Base-by-base conservation (phyloP, 1,139 yeast species). In the Oligophagozyma castellii region DNA sequence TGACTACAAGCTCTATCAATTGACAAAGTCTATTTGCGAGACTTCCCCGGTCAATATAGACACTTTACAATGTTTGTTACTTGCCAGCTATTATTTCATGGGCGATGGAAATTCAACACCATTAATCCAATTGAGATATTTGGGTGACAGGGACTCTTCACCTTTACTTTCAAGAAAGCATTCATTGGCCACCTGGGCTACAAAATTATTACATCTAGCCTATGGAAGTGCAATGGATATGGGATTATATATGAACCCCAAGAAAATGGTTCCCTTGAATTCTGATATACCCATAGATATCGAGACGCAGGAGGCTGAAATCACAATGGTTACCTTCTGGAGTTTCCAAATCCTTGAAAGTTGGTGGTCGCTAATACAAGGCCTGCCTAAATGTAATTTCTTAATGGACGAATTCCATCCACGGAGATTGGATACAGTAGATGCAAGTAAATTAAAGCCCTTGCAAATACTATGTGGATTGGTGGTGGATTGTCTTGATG, bases 301-400 rank as follows among this genome's bases (percentile, higher is more conserved):
- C 28, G 18, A 22, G 23, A 12, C 13, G 23, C 14, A 27, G 10
- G 14, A 22, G 14, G 36, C 35, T 15, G 29, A 30, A 5, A 24
- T 19, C 18, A 30, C 29, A 16, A 23, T 35, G 14, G 40, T 44
- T 2, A 31, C 48, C 2, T 48, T 46, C 27, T 49, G 53, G 50
- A 40, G 42, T 18, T 46, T 42, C 23, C 50, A 48, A 30, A 44
- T 46, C 27, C 36, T 49, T 24, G 40, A 39, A 18, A 37, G 48
- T 4, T 46, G 52, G 52, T 46, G 49, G 47, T 35, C 44, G 5
- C 30, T 48, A 21, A 30, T 47, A 4, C 46, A 44, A 26, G 53
- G 53, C 5, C 28, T 42, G 16, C 55, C 55, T 15, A 46, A 46
- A 33, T 30, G 40, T 5, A 46, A 48, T 25, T 46, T 46, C 29